These are phyloP conservation scores for Colletotrichum orbiculare DNA, from an alignment of 2,329 filamentous ascomycete genomes.

Conservation along the genomic window DNA sequence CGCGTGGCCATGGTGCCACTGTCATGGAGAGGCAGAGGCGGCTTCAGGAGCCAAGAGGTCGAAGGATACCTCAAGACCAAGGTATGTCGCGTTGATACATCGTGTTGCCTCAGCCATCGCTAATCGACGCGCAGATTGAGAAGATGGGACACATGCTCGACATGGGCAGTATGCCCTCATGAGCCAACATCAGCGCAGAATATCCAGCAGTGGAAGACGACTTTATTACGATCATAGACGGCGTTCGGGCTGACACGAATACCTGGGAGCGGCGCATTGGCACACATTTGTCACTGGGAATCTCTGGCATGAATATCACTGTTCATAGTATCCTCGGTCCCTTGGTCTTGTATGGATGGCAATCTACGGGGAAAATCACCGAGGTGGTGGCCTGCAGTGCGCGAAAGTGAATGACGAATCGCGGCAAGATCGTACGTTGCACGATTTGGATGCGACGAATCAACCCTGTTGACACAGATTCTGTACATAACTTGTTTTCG, in stretches of 20 bases:
- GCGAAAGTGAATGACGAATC: too few species aligned
- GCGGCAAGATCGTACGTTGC: too few species aligned
- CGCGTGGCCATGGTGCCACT: conserved; percentile 95
- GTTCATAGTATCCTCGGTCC: conserved; percentile 12
- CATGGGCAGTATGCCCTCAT: conserved; percentile 50
- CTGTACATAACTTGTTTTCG: too few species aligned
- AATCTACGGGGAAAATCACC: conserved; percentile 18
- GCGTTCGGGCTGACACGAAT: conserved; percentile 34
- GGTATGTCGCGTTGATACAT: conserved; percentile 61
- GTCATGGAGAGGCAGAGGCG: conserved; percentile 88
- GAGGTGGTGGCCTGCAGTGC: neutral
- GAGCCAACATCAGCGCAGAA: neutral
- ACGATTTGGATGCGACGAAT: too few species aligned
- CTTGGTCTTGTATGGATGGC: conserved; percentile 17
- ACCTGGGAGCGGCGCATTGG: conserved; percentile 32
- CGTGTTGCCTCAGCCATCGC: neutral
- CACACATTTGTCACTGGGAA: conserved; percentile 27
- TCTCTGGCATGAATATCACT: conserved; percentile 4
- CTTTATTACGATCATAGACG: conserved; percentile 31
- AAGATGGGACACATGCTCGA: conserved; percentile 88
- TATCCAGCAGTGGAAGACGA: neutral
- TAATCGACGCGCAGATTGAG: conserved; percentile 69
- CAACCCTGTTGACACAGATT: too few species aligned
- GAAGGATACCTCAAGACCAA: conserved; percentile 96
- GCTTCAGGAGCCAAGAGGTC: conserved; percentile 88